These are phyloP conservation scores for Raphanus sativus DNA, from an alignment of 345 rosid species.

Conservation along the genomic window DNA sequence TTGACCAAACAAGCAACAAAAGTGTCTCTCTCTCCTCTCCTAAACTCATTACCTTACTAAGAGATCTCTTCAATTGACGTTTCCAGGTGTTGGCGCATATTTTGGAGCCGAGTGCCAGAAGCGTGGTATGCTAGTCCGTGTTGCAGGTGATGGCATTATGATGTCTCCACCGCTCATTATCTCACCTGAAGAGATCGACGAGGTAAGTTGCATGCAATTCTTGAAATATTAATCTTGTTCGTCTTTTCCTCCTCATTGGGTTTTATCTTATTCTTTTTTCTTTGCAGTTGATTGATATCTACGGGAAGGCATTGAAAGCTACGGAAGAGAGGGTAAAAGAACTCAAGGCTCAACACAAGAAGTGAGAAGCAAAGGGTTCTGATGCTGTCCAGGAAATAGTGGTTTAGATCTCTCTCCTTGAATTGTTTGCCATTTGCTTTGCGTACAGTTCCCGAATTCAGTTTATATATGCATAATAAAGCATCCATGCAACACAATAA, in stretches of 20 bases:
- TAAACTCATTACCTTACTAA: background rate
- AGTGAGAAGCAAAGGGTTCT: constrained; percentile 12
- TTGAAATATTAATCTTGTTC: background rate
- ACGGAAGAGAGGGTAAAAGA: constrained; percentile 86
- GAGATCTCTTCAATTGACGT: background rate
- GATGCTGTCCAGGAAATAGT: background rate
- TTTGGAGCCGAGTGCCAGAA: constrained; percentile 87
- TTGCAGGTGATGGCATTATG: constrained; percentile 84
- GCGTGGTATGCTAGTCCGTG: constrained; percentile 82
- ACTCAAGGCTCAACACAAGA: constrained; percentile 65
- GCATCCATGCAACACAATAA: background rate
- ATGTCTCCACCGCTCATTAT: constrained; percentile 89
- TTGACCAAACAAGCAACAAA: background rate
- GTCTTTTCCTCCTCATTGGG: background rate
- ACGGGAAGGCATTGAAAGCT: constrained; percentile 71
- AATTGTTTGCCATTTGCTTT: background rate
- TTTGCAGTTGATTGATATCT: constrained; percentile 66
- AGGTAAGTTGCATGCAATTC: constrained; percentile 42
- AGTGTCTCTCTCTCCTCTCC: background rate
- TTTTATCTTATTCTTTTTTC: background rate
- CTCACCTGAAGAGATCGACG: constrained; percentile 66
- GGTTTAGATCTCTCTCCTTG: constrained; percentile 13
- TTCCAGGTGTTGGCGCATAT: constrained; percentile 76
- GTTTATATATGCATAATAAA: background rate
- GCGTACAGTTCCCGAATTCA: background rate